Base-by-base conservation (phyloP, 768 basidiomycete species). In the Russula earlei region DNA sequence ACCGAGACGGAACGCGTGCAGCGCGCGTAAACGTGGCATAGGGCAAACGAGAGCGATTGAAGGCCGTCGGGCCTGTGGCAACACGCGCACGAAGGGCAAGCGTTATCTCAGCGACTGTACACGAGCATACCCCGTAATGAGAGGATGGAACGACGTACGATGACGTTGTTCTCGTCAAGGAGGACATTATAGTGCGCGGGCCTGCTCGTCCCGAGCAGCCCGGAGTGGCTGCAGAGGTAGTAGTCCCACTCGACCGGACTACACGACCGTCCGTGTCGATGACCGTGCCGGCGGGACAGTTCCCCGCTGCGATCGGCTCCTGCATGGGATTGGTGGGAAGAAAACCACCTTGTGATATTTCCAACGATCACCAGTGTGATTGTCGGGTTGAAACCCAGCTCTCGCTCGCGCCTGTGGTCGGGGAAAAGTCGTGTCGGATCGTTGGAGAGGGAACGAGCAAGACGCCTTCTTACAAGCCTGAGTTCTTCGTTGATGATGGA, bases 1-100 rank as follows among this genome's bases (percentile, higher is more conserved):
- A 89, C 85, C 0, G 87, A 89, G 0, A 89, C 86, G 0, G 85
- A 84, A 22, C 87, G 81, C 5, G 87, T 88, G n/a, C 85, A 80
- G 7, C 87, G 78, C 2, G 87, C 85, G 62, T 88, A 91, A 0
- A 87, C 81, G 45, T 91, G 85, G 64, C 87, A 87, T 0, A 91
- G 71, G 0, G 86, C 83, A 54, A 83, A 91, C 0, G 87, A 83
- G 4, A 83, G 67, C 0, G 76, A 73, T 63, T 91, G 89, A 40
- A 91, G 68, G 10, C 80, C 76, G 63, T 87, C 83, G 12, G 81
- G 73, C 24, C 81, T 85, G 57, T 15, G 12, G 34, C 25, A 25
- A 11, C 19, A 15, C 14, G 22, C n/a, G 24, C 11, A n/a, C 15
- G 22, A 15, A 5, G 29, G 29, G 10, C 29, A 31, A 41, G 49